A percentile compares a stretch with the other conserved stretches of the same genome.
These are phyloP conservation scores for Aureobasidium uvarum DNA, from an alignment of 2,329 filamentous ascomycete genomes.

Conservation along the genomic window DNA sequence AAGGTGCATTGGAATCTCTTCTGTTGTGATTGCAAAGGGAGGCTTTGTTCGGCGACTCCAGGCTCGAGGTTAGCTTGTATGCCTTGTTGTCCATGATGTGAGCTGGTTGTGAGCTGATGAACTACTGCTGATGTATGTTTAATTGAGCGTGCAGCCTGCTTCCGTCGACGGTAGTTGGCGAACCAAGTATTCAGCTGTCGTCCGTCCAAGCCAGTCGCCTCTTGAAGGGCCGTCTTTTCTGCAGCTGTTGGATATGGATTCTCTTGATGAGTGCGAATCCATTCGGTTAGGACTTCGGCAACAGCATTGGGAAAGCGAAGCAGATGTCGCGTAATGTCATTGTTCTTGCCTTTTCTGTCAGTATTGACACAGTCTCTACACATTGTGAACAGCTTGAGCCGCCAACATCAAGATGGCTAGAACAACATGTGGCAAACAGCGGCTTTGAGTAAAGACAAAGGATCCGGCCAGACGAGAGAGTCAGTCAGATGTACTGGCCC, in stretches of 20 bases:
- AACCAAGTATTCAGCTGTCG: background rate
- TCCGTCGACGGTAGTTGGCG: background rate
- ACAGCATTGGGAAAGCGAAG: background rate
- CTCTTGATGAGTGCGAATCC: background rate
- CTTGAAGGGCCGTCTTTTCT: background rate
- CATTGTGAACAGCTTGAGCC: background rate
- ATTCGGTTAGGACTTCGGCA: background rate
- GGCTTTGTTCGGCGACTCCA: background rate
- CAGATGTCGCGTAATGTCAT: background rate
- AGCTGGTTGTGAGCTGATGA: background rate
- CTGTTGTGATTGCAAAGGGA: background rate
- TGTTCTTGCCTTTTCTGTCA: background rate
- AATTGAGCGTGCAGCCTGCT: background rate
- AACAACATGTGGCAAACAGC: background rate
- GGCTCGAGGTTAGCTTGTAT: background rate
- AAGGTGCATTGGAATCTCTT: slow-evolving; percentile 56
- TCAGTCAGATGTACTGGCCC: too few relatives aligned
- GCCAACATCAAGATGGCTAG: too few relatives aligned
- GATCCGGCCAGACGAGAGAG: background rate
- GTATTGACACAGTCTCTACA: background rate
- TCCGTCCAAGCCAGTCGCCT: background rate
- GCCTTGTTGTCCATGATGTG: too few relatives aligned
- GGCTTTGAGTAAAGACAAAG: background rate
- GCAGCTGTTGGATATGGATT: background rate
- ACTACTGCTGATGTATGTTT: background rate